Base-by-base conservation (phyloP, 352 stramenopile genomes). In the Pythium sp. region DNA sequence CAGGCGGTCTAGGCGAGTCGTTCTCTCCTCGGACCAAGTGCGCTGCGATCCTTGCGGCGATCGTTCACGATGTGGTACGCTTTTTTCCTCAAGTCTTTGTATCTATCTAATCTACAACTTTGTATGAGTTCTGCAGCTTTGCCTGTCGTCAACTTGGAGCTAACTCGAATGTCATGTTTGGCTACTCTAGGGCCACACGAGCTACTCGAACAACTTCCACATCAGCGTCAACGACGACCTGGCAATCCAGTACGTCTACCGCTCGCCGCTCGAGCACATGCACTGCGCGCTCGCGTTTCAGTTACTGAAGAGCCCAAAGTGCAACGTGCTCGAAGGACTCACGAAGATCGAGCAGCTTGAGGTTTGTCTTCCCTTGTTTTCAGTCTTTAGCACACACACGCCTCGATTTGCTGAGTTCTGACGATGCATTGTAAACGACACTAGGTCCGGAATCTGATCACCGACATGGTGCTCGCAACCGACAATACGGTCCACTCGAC, bases 191-290 rank as follows among this genome's bases (percentile, higher is more conserved):
- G 87, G 82, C n/a, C 90, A 97, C 73, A 93, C 86, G 58, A 93
- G 89, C 66, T 92, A 80, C 73, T 90, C 86, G 65, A 94, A 97
- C 75, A 93, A 92, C 64, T 95, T 97, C 64, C 87, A 95, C 74
- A 92, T 96, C 61, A 77, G 77, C 22, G 64, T 81, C 28, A 93
- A 95, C 64, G 84, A 93, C 74, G 76, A 92, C 38, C 76, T 96
- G 58, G 87, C 90, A 11, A 74, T 92, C 43, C 75, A 86, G 67
- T 96, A 96, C 58, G 80, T 91, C 4, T 95, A 95, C 66, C 81
- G 86, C 38, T 93, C 83, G 55, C 89, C 90, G 26, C 74, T 94
- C 1, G 89, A 97, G 78, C 84, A 95, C 72, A 94, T 95, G 84
- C 89, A 96, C 68, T 92, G 89, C 30, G 85, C 89, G 14, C 58